These are phyloP conservation scores for Pascua guehoae DNA, from an alignment of 1,284 basidiomycete genomes.

Conservation along the genomic window DNA sequence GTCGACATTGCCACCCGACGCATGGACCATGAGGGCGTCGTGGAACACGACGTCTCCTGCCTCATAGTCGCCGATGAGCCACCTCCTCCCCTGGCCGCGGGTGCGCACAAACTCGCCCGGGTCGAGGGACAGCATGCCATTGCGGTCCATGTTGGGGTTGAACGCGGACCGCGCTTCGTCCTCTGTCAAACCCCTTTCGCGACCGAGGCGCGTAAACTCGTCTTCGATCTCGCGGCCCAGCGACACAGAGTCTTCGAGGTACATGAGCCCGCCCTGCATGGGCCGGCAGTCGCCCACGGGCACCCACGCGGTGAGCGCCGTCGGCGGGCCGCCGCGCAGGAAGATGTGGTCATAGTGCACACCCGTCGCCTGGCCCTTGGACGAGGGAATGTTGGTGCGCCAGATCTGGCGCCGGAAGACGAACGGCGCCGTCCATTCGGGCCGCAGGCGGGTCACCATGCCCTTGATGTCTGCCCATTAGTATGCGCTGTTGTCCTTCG, in stretches of 20 bases:
- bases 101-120: constrained; percentile 1
- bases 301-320: constrained; percentile 28
- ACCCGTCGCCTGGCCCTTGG: constrained; percentile 11
- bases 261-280: constrained; percentile 25
- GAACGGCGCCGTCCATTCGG: constrained; percentile 12
- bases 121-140: neutral
- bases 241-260: constrained; percentile 20
- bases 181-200: constrained; percentile 6
- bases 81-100: constrained; percentile 4
- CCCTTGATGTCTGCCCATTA: constrained; percentile 10
- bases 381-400: constrained; percentile 19
- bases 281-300: constrained; percentile 25
- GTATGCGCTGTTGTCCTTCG: too few relatives aligned
- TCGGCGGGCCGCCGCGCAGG: constrained; percentile 24
- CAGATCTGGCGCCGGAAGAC: constrained; percentile 20
- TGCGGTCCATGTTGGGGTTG: constrained; percentile 17
- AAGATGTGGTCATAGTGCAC: constrained; percentile 27
- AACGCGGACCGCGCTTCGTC: constrained; percentile 22
- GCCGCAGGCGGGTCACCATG: constrained; percentile 12
- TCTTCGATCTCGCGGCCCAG: constrained; percentile 20
- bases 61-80: constrained; percentile 18
- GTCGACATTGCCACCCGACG: constrained; percentile 6
- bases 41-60: constrained; percentile 25
- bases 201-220: constrained; percentile 11
- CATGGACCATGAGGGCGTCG: constrained; percentile 11